phyloP scores from a whole-genome alignment of 768 basidiomycete species.

The Naganishia vishniacii region DNA sequence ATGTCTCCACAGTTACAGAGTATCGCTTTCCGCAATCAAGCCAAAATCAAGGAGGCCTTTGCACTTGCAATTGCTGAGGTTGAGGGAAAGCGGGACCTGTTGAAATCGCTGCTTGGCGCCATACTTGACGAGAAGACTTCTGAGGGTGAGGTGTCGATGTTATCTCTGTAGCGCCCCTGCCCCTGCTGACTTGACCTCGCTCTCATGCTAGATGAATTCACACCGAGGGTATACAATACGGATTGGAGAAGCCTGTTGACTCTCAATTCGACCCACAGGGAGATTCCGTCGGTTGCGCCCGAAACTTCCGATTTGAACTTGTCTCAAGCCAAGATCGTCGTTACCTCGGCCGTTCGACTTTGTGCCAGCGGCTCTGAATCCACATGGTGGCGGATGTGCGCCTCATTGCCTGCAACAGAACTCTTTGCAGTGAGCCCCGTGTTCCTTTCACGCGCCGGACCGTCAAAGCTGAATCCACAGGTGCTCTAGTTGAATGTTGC shows the following conservation, averaged over 20 bases:
- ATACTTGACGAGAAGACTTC: not conserved
- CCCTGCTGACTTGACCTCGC: too few species aligned
- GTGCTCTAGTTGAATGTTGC: not conserved
- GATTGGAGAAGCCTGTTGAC: conserved; percentile 12
- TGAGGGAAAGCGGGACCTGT: not conserved
- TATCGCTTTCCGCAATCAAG: not conserved
- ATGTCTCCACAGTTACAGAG: not conserved
- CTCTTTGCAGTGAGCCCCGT: not conserved
- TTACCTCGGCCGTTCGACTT: not conserved
- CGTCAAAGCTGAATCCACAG: not conserved
- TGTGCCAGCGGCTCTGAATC: not conserved
- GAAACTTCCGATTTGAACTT: too few species aligned
- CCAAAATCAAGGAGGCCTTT: not conserved
- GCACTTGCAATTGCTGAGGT: not conserved
- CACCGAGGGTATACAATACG: too few species aligned
- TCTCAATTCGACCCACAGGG: not conserved
- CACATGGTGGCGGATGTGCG: conserved; percentile 11
- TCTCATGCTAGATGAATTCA: too few species aligned
- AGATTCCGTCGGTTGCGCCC: not conserved
- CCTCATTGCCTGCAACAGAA: not conserved
- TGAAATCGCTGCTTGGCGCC: not conserved
- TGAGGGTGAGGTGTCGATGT: too few species aligned
- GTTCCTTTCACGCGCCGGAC: not conserved
- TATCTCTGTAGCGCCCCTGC: too few species aligned
- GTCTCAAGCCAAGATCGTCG: not conserved